Percentiles rank a stretch among this genome's conserved stretches.
These are phyloP conservation scores for Cadophora sp. DNA, from an alignment of 2,329 filamentous ascomycete species.

Conservation along the genomic window DNA sequence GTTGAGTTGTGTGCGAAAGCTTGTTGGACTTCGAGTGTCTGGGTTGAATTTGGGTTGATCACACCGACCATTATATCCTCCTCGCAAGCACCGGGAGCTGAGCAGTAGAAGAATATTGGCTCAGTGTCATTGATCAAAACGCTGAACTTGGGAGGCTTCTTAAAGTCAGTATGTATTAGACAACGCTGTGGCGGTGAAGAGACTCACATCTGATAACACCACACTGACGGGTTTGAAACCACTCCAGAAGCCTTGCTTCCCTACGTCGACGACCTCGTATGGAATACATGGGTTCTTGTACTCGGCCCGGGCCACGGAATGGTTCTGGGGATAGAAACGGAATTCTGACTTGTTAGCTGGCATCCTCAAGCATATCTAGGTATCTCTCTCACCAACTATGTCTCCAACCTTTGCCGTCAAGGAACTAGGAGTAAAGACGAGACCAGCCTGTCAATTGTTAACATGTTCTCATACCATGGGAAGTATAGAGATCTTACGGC, in stretches of 20 bases:
- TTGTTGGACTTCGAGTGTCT: constrained; percentile 37
- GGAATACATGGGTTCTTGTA: constrained; percentile 66
- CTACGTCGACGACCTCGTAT: constrained; percentile 58
- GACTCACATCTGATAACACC: constrained; percentile 49
- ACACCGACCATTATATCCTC: constrained; percentile 76
- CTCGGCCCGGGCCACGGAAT: constrained; percentile 66
- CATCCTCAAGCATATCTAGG: background rate
- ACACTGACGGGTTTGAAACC: constrained; percentile 55
- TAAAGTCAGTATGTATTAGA: constrained; percentile 3
- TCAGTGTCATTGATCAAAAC: constrained; percentile 64
- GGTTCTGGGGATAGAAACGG: constrained; percentile 66
- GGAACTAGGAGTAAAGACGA: constrained; percentile 34
- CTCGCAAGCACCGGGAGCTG: constrained; percentile 69
- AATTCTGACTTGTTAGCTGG: constrained; percentile 49
- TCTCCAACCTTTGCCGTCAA: constrained; percentile 37
- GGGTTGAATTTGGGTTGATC: constrained; percentile 61
- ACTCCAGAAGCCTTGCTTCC: constrained; percentile 60
- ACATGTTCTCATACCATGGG: background rate
- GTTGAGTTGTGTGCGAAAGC: constrained; percentile 35
- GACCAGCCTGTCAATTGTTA: constrained; percentile 23
- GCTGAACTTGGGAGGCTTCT: constrained; percentile 49
- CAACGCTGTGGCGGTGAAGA: background rate
- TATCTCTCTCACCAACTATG: constrained; percentile 32
- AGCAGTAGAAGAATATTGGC: constrained; percentile 75
- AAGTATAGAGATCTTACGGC: constrained; percentile 20